Evolutionary conservation across 805 yeast species (phyloP).

Genomic region (Candida cerambycidarum): DNA sequence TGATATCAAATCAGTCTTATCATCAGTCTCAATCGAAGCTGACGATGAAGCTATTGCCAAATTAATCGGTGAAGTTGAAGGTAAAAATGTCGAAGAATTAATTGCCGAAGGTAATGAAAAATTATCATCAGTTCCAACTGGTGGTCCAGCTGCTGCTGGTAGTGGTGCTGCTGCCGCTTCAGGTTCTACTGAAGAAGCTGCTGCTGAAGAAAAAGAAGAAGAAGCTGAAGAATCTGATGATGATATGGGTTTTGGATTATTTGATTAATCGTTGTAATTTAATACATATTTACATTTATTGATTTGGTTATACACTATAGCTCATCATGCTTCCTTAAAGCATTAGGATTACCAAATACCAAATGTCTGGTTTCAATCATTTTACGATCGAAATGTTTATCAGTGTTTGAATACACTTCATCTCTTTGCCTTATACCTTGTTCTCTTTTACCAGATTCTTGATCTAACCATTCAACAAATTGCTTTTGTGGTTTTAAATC

Average conservation of each 20-base stretch:
- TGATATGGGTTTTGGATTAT: conserved; percentile 68
- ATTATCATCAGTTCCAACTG: conserved; percentile 96
- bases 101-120: conserved; percentile 93
- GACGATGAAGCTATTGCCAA: conserved; percentile 83
- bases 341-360: conserved; percentile 78
- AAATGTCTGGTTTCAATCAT: conserved; percentile 52
- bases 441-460: conserved; percentile 32
- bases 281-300: conserved; percentile 8
- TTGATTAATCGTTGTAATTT: conserved; percentile 31
- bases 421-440: conserved; percentile 25
- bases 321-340: conserved; percentile 59
- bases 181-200: conserved; percentile 70
- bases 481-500: conserved; percentile 30
- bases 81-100: conserved; percentile 87
- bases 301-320: conserved; percentile 11
- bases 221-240: conserved; percentile 65
- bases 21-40: conserved; percentile 94
- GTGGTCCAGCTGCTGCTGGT: conserved; percentile 92
- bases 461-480: conserved; percentile 66
- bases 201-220: conserved; percentile 68
- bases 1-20: conserved; percentile 84
- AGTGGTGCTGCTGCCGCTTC: conserved; percentile 70
- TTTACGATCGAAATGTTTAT: conserved; percentile 37
- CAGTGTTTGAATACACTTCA: conserved; percentile 28
- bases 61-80: conserved; percentile 84